Evolutionary conservation across 2,329 filamentous ascomycete genomes (phyloP).

Genomic region (Zasmidium cellare): DNA sequence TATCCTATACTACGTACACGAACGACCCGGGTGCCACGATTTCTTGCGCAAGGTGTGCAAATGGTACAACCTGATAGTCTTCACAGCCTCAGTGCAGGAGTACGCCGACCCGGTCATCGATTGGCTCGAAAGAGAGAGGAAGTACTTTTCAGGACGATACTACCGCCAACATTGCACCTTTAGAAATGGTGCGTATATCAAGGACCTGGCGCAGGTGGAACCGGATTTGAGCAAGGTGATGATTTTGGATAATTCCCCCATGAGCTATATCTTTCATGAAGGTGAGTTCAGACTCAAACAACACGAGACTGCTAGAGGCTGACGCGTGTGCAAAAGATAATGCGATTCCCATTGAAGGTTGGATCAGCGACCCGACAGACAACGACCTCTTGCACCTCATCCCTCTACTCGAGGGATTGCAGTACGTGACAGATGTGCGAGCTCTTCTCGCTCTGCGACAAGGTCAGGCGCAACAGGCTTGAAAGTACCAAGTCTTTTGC

Average conservation of each 20-base stretch:
- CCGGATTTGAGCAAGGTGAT: slow-evolving; percentile 97
- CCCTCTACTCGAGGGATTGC: slow-evolving; percentile 86
- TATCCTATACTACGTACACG: slow-evolving; percentile 98
- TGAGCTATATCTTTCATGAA: slow-evolving; percentile 98
- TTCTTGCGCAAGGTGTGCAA: slow-evolving; percentile 91
- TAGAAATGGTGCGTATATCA: slow-evolving; percentile 94
- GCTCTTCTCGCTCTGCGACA: slow-evolving; percentile 84
- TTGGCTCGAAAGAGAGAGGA: slow-evolving; percentile 94
- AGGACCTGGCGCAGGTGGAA: slow-evolving; percentile 93
- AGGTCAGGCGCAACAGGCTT: slow-evolving; percentile 61
- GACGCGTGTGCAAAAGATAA: slow-evolving; percentile 66
- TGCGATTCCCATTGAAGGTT: slow-evolving; percentile 97
- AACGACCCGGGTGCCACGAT: slow-evolving; percentile 94
- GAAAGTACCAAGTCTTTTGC: slow-evolving; percentile 1
- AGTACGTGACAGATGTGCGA: slow-evolving; percentile 94
- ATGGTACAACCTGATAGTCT: slow-evolving; percentile 97
- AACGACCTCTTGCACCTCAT: slow-evolving; percentile 91
- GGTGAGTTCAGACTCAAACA: slow-evolving; percentile 61
- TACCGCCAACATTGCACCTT: slow-evolving; percentile 98
- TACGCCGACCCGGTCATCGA: slow-evolving; percentile 99
- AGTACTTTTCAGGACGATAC: slow-evolving; percentile 91
- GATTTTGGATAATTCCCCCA: slow-evolving; percentile 97
- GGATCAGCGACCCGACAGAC: slow-evolving; percentile 98
- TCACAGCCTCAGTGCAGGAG: slow-evolving; percentile 96
- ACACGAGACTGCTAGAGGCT: background rate